phyloP scores from a whole-genome alignment of 2,329 filamentous ascomycete genomes.

The Fusarium azukiicola region DNA sequence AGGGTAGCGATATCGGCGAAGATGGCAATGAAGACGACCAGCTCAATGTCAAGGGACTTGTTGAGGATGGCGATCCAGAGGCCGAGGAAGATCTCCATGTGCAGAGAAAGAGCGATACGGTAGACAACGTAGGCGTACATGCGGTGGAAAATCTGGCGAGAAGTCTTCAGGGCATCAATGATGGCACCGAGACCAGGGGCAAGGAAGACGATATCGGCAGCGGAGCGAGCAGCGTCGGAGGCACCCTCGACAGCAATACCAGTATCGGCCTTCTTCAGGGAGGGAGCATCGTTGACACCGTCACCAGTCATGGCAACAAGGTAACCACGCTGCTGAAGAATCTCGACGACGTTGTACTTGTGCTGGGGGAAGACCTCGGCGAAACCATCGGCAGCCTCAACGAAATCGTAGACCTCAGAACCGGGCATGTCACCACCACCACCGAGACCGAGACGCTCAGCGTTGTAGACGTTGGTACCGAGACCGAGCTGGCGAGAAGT shows the following conservation, averaged over 20 bases:
- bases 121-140: constrained; percentile 99
- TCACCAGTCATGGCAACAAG: constrained; percentile 98
- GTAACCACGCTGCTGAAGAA: constrained; percentile 95
- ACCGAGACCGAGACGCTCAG: constrained; percentile 94
- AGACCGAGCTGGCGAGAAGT: constrained; percentile 95
- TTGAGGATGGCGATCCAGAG: constrained; percentile 96
- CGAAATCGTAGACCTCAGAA: constrained; percentile 96
- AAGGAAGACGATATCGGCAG: constrained; percentile 96
- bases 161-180: constrained; percentile 95
- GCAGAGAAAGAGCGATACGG: constrained; percentile 94
- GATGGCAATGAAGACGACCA: constrained; percentile 96
- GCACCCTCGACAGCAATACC: constrained; percentile 97
- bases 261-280: constrained; percentile 96
- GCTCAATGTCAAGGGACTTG: constrained; percentile 89
- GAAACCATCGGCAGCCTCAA: constrained; percentile 96
- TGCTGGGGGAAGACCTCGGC: constrained; percentile 97
- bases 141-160: constrained; percentile 96
- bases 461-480: constrained; percentile 96
- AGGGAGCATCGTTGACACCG: constrained; percentile 96
- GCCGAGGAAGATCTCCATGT: constrained; percentile 94
- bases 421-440: constrained; percentile 96
- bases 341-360: constrained; percentile 89
- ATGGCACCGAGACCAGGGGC: constrained; percentile 95
- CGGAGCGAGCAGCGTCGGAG: constrained; percentile 93
- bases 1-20: constrained; percentile 96